These are phyloP conservation scores for Stipa capillata DNA, from an alignment of 176 grass and related monocot genomes.

Conservation along the genomic window DNA sequence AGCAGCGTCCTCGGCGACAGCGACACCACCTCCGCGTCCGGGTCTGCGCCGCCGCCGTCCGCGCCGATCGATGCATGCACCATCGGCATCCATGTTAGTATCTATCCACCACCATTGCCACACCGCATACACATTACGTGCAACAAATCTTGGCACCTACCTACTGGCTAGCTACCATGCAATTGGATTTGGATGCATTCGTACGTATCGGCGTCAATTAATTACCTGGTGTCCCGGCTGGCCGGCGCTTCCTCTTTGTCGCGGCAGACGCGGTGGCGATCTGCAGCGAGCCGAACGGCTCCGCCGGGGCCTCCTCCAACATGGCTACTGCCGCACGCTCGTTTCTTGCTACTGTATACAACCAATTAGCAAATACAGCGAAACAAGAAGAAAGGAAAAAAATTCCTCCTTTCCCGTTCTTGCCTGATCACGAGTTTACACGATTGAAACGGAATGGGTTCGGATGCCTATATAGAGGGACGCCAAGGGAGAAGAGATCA, in stretches of 20 bases:
- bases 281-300: slow-evolving; percentile 26
- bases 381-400: not conserved
- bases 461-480: slow-evolving; percentile 24
- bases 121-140: not conserved
- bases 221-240: slow-evolving; percentile 78
- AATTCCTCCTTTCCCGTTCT: not conserved
- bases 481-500: not conserved
- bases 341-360: not conserved
- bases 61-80: not conserved
- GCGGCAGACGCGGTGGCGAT: slow-evolving; percentile 6
- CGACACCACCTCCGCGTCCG: slow-evolving; percentile 91
- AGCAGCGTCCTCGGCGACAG: slow-evolving; percentile 83
- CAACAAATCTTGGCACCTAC: not conserved
- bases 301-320: slow-evolving; percentile 17
- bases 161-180: not conserved
- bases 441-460: not conserved
- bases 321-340: slow-evolving; percentile 8
- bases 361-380: too few species aligned
- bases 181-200: slow-evolving; percentile 1
- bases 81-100: not conserved
- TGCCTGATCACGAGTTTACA: not conserved
- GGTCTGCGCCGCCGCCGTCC: slow-evolving; percentile 33
- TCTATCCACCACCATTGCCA: not conserved
- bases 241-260: slow-evolving; percentile 68
- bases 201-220: not conserved